Base-by-base conservation (phyloP, 2,329 filamentous ascomycete species). In the Colletotrichum trifolii region DNA sequence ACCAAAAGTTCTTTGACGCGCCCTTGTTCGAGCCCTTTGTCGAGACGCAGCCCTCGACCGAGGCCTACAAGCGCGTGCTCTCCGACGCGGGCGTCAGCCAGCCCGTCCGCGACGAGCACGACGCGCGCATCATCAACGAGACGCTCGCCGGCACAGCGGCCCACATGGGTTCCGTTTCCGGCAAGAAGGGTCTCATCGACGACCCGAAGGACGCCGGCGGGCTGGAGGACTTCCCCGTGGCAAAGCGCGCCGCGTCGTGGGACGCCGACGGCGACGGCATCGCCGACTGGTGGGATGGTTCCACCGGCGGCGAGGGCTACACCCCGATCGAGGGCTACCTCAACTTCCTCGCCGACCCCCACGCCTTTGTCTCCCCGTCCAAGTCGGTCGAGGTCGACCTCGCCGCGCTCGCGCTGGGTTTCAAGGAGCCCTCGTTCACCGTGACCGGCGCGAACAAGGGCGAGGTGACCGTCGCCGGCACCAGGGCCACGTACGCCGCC, bases 221-320 rank as follows among this genome's bases (percentile, higher is more conserved):
- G 8, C 70, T 77, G 1, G 75, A 77, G 53, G 67, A 71, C 40
- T 77, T 76, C 66, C 74, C 74, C 0, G 67, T 69, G 2, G 69
- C 64, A 1, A 70, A 49, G 34, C 70, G 74, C 12, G 43, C 64
- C 2, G 68, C 67, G 4, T 58, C 53, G n/a, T 76, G 75, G 75
- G 75, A 77, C 53, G 71, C 73, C 5, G 66, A 77, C 49, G 67
- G 68, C 6, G 74, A 77, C 52, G 75, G 75, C 13, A 73, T 77
- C 39, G 74, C 74, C 2, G 75, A 76, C 60, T 76, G 75, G 75
- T 76, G 74, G 74, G 74, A 74, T 48, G 74, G 73, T 1, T 72
- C 70, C 2, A 76, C 73, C 2, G 73, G 73, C 6, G 74, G 74
- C 2, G 71, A 67, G 3, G 75, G 74, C 0, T 76, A 73, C 40